A percentile compares a stretch with the other conserved stretches of the same genome.
Conservation (phyloP, 371 early-diverging fungal species). For the Mucor mucedo region DNA sequence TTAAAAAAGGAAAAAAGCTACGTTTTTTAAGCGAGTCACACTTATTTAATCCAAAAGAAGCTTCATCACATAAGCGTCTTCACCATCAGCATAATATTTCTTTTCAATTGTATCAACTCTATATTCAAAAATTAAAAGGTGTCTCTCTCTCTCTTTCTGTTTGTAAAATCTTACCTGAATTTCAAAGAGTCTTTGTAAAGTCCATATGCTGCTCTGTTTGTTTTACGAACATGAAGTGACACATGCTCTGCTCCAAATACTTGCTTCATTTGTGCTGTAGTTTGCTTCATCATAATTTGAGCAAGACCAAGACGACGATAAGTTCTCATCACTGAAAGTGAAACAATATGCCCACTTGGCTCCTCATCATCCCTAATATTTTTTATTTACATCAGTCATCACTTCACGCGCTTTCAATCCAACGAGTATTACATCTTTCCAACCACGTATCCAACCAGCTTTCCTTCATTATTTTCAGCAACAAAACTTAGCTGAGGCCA, state of each 20-base stretch:
- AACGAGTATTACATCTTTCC: slow-evolving; percentile 83
- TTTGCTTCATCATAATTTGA: slow-evolving; percentile 93
- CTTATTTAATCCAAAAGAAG: too few relatives aligned
- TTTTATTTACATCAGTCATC: too few relatives aligned
- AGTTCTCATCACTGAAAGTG: slow-evolving; percentile 92
- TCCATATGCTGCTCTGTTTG: slow-evolving; percentile 89
- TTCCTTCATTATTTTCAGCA: slow-evolving; percentile 89
- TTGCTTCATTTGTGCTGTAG: slow-evolving; percentile 89
- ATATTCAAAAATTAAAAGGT: slow-evolving; percentile 5
- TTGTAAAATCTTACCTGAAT: slow-evolving; percentile 67
- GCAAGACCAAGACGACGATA: slow-evolving; percentile 94
- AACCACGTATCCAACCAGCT: slow-evolving; percentile 94
- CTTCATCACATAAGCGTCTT: slow-evolving; percentile 83
- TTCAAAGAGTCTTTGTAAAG: slow-evolving; percentile 89
- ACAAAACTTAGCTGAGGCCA: slow-evolving; percentile 97
- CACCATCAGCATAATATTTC: slow-evolving; percentile 97
- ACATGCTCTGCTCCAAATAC: slow-evolving; percentile 83
- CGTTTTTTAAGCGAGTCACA: too few relatives aligned
- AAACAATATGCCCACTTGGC: slow-evolving; percentile 95
- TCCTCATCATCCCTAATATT: not conserved
- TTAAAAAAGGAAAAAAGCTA: too few relatives aligned
- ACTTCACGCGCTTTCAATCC: too few relatives aligned
- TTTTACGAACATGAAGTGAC: slow-evolving; percentile 92
- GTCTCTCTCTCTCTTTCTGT: not conserved
- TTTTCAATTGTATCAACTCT: slow-evolving; percentile 88